phyloP scores from a whole-genome alignment of 257 asterid species.

The Coffea eugenioides region DNA sequence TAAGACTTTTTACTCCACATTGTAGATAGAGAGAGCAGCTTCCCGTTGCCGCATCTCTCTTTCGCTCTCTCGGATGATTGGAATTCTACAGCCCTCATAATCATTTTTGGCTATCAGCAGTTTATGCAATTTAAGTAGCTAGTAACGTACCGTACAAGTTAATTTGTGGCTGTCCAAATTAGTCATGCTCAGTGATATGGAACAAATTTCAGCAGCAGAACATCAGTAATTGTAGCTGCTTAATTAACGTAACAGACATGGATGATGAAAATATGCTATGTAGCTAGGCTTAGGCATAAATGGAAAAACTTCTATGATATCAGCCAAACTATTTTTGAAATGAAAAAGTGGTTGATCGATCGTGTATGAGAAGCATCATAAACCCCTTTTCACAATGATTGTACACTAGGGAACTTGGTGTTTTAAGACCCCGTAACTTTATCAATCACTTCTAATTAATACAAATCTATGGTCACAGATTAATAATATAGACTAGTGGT shows the following conservation, averaged over 20 bases:
- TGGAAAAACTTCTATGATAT: not conserved
- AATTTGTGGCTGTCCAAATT: not conserved
- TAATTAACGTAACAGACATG: not conserved
- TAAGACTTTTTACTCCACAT: not conserved
- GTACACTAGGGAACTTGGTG: not conserved
- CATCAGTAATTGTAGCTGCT: not conserved
- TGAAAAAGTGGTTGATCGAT: not conserved
- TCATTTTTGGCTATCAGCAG: not conserved
- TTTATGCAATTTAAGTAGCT: not conserved
- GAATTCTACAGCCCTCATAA: not conserved
- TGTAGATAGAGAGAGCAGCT: not conserved
- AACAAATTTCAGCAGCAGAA: not conserved
- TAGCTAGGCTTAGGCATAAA: not conserved
- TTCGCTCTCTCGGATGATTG: not conserved
- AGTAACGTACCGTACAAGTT: not conserved
- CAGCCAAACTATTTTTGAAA: not conserved
- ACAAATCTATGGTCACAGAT: not conserved
- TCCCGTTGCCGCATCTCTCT: conserved; percentile 9
- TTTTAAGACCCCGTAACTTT: too few species aligned
- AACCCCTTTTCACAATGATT: conserved; percentile 3
- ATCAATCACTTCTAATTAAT: too few species aligned
- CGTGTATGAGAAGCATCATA: not conserved
- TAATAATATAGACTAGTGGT: not conserved
- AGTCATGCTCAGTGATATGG: too few species aligned
- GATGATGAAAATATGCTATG: not conserved